Conservation (phyloP, 306 rosid genomes). For the Rosa rugosa region DNA sequence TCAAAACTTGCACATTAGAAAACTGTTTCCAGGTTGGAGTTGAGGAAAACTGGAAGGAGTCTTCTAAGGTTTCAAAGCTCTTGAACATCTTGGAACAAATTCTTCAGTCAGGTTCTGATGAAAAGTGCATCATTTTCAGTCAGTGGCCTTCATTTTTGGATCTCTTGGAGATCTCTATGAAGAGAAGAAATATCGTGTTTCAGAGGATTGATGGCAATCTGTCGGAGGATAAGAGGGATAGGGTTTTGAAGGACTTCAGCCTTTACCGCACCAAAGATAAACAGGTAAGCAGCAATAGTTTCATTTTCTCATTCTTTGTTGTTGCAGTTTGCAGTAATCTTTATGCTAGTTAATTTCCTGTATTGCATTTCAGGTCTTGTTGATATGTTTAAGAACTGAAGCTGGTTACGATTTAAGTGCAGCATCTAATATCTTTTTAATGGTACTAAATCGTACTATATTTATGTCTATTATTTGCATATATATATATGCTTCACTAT, state of each 20-base stretch:
- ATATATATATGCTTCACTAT: background rate
- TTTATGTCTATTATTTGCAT: background rate
- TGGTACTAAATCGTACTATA: slow-evolving; percentile 34
- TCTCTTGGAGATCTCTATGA: slow-evolving; percentile 63
- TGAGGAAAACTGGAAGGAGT: slow-evolving; percentile 69
- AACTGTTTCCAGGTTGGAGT: slow-evolving; percentile 52
- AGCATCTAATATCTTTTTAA: slow-evolving; percentile 73
- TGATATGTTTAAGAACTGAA: slow-evolving; percentile 66
- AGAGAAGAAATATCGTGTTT: slow-evolving; percentile 46
- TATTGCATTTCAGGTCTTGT: slow-evolving; percentile 51
- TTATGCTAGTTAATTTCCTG: background rate
- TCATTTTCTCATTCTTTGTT: background rate
- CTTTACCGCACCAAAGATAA: slow-evolving; percentile 18
- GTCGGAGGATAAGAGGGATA: slow-evolving; percentile 59
- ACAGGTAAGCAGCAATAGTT: slow-evolving; percentile 42
- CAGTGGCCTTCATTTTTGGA: slow-evolving; percentile 82
- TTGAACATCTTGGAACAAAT: slow-evolving; percentile 51
- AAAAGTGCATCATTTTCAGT: slow-evolving; percentile 78
- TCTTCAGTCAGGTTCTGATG: slow-evolving; percentile 36
- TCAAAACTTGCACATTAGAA: slow-evolving; percentile 55
- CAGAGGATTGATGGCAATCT: slow-evolving; percentile 68
- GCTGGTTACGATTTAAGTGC: slow-evolving; percentile 86
- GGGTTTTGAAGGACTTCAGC: slow-evolving; percentile 60
- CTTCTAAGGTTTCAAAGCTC: slow-evolving; percentile 70
- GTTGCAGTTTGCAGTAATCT: too few species aligned